These are phyloP conservation scores for Aspergillus jensenii DNA, from an alignment of 2,329 filamentous ascomycete genomes.

Conservation along the genomic window DNA sequence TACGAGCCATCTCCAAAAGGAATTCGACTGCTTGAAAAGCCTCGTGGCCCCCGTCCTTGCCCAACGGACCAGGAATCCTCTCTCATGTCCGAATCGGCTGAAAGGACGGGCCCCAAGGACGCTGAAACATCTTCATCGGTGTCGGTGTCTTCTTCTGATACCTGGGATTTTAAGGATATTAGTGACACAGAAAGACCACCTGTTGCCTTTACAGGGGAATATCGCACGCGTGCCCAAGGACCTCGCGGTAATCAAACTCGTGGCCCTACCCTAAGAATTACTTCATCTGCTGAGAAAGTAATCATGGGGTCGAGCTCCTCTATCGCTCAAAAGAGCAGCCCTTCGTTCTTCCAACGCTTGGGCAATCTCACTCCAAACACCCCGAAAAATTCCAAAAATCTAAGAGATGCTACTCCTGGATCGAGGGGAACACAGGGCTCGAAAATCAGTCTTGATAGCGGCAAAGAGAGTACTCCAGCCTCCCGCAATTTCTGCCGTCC, in stretches of 20 bases:
- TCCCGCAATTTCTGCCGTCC: constrained; percentile 14
- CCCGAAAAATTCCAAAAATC: not conserved
- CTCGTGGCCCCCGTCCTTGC: constrained; percentile 11
- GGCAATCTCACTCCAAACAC: not conserved
- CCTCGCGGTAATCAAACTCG: constrained; percentile 9
- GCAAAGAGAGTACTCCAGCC: not conserved
- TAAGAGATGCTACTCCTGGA: not conserved
- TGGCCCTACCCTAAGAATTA: constrained; percentile 28
- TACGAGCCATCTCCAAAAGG: constrained; percentile 1
- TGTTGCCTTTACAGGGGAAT: constrained; percentile 25
- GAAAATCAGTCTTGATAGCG: not conserved
- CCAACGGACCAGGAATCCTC: not conserved
- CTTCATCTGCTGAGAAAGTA: constrained; percentile 26
- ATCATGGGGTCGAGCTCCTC: constrained; percentile 23
- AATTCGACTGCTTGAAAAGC: constrained; percentile 9
- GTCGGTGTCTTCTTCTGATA: constrained; percentile 10
- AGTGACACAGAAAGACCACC: constrained; percentile 34
- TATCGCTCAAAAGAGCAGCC: constrained; percentile 1
- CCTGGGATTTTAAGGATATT: constrained; percentile 25
- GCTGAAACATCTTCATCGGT: not conserved
- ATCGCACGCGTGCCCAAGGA: constrained; percentile 13
- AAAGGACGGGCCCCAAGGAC: not conserved
- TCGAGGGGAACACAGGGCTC: not conserved
- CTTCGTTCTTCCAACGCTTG: not conserved
- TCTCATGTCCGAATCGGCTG: not conserved